phyloP scores from a whole-genome alignment of 805 yeast species.

The Danielozyma ontarioensis region DNA sequence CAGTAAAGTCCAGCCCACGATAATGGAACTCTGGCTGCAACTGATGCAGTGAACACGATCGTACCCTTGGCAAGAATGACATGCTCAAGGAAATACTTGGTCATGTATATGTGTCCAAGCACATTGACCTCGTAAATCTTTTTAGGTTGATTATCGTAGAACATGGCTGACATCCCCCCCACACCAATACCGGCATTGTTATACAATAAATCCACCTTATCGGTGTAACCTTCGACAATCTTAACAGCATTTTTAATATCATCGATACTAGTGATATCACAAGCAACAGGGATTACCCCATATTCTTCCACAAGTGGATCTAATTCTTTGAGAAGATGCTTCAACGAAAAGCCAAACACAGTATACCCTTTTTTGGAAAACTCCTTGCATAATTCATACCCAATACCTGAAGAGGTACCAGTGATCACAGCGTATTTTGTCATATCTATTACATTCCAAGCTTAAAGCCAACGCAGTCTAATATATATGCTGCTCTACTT shows the following conservation, averaged over 20 bases:
- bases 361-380: slow-evolving; percentile 38
- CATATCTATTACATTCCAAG: too few species aligned
- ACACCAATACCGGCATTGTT: slow-evolving; percentile 36
- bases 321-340: slow-evolving; percentile 16
- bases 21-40: slow-evolving; percentile 23
- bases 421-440: slow-evolving; percentile 28
- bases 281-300: slow-evolving; percentile 21
- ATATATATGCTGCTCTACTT: too few species aligned
- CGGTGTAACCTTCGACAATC: slow-evolving; percentile 5
- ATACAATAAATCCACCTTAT: slow-evolving; percentile 31
- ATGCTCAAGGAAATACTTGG: slow-evolving; percentile 25
- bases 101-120: slow-evolving; percentile 32
- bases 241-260: slow-evolving; percentile 12
- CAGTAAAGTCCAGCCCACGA: slow-evolving; percentile 31
- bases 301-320: slow-evolving; percentile 17
- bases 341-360: slow-evolving; percentile 33
- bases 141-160: slow-evolving; percentile 17
- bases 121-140: slow-evolving; percentile 30
- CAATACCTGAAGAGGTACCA: slow-evolving; percentile 60
- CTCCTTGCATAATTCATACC: slow-evolving; percentile 42
- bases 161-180: slow-evolving; percentile 30
- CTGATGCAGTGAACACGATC: slow-evolving; percentile 34
- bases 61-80: slow-evolving; percentile 29
- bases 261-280: slow-evolving; percentile 28
- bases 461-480: too few species aligned